A percentile compares a stretch with the other conserved stretches of the same genome.
These are phyloP conservation scores for Purpureocillium takamizusanense DNA, from an alignment of 2,329 filamentous ascomycete species.

Conservation along the genomic window DNA sequence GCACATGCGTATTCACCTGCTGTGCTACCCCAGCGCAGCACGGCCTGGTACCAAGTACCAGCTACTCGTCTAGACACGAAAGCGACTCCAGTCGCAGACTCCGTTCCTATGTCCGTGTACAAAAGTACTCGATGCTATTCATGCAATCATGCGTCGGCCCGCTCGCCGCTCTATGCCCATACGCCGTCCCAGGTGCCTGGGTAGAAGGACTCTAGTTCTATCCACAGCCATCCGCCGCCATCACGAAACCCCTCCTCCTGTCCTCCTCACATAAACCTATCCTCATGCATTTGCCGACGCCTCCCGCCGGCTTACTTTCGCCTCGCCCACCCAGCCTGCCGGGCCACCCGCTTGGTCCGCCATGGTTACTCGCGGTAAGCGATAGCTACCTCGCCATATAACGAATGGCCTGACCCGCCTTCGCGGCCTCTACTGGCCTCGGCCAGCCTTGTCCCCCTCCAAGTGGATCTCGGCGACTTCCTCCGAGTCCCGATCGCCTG, in stretches of 20 bases:
- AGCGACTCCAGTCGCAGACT: background rate
- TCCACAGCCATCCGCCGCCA: constrained; percentile 2
- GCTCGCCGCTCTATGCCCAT: constrained; percentile 3
- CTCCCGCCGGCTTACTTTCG: no score
- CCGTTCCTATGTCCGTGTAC: constrained; percentile 2
- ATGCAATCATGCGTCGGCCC: constrained; percentile 7
- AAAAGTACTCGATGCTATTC: background rate
- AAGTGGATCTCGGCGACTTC: constrained; percentile 42
- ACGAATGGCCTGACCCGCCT: no score
- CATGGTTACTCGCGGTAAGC: no score
- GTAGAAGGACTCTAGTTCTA: constrained; percentile 9
- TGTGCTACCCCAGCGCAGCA: no score
- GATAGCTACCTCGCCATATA: no score
- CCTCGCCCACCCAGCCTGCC: no score
- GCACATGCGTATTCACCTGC: no score
- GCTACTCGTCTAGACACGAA: background rate
- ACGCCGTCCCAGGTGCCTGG: constrained; percentile 6
- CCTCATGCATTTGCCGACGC: background rate
- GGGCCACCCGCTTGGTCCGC: no score
- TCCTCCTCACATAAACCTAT: background rate
- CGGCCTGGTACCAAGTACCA: no score
- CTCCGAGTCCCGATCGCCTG: constrained; percentile 28
- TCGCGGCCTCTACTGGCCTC: constrained; percentile 9
- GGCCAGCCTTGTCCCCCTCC: constrained; percentile 25
- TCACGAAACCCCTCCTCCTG: no score